Conservation (phyloP, 495 filamentous ascomycete species). For the Xeromyces bisporus region DNA sequence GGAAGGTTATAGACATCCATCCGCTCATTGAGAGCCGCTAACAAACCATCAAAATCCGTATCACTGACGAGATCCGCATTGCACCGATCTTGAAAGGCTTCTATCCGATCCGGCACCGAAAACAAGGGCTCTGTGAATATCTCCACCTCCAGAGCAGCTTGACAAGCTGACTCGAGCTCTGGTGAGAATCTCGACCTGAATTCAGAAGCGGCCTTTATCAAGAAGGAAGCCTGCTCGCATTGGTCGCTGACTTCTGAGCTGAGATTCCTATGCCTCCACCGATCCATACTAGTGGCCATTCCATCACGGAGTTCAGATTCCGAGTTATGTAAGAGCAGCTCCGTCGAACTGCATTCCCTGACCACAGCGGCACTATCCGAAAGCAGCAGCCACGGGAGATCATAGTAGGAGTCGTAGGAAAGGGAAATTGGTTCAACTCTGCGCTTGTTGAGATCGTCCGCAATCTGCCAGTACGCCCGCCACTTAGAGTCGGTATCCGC, state of each 20-base stretch:
- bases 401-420: slow-evolving; percentile 48
- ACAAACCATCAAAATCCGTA: slow-evolving; percentile 38
- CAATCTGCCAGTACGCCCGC: slow-evolving; percentile 72
- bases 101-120: slow-evolving; percentile 51
- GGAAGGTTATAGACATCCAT: slow-evolving; percentile 28
- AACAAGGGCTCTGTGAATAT: slow-evolving; percentile 49
- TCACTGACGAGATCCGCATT: slow-evolving; percentile 56
- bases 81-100: slow-evolving; percentile 51
- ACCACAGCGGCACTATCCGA: slow-evolving; percentile 64
- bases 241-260: slow-evolving; percentile 20
- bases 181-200: slow-evolving; percentile 44
- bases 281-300: slow-evolving; percentile 21
- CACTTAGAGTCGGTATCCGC: slow-evolving; percentile 64
- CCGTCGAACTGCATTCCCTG: slow-evolving; percentile 59
- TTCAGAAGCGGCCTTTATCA: slow-evolving; percentile 41
- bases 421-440: slow-evolving; percentile 64
- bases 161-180: slow-evolving; percentile 41
- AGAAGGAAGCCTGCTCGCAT: slow-evolving; percentile 22
- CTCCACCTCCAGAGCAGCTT: slow-evolving; percentile 44
- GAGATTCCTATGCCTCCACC: slow-evolving; percentile 28
- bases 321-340: slow-evolving; percentile 40
- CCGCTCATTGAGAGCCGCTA: slow-evolving; percentile 22
- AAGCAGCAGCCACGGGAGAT: slow-evolving; percentile 67
- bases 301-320: slow-evolving; percentile 16
- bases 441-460: slow-evolving; percentile 71